Conservation (phyloP, 2,329 filamentous ascomycete genomes). For the Penicillium sp. region DNA sequence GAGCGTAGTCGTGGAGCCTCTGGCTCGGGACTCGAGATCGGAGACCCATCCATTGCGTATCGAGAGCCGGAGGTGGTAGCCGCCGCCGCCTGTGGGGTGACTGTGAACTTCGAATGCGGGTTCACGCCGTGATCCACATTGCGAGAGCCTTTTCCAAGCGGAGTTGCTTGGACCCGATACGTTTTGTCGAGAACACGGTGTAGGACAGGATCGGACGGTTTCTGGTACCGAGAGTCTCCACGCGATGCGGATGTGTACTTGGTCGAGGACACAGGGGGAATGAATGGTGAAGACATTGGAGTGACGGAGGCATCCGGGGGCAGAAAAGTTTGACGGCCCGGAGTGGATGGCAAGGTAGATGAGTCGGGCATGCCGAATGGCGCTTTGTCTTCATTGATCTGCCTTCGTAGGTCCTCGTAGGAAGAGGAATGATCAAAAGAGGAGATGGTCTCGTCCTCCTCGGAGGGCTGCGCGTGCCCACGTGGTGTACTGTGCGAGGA, state of each 20-base stretch:
- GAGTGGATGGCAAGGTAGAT: slow-evolving; percentile 33
- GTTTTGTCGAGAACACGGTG: slow-evolving; percentile 94
- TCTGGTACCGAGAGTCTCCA: slow-evolving; percentile 32
- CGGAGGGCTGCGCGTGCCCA: slow-evolving; percentile 26
- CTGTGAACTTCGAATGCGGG: slow-evolving; percentile 28
- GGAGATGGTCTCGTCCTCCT: slow-evolving; percentile 37
- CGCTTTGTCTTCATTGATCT: slow-evolving; percentile 50
- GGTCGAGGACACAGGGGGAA: slow-evolving; percentile 46
- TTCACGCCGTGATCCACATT: slow-evolving; percentile 14
- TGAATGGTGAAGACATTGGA: slow-evolving; percentile 53
- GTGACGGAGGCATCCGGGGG: slow-evolving; percentile 50
- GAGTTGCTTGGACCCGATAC: slow-evolving; percentile 88
- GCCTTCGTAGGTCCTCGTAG: slow-evolving; percentile 66
- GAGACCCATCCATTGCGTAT: slow-evolving; percentile 41
- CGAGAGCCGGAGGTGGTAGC: slow-evolving; percentile 14
- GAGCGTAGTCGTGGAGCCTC: slow-evolving; percentile 75
- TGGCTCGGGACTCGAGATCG: slow-evolving; percentile 69
- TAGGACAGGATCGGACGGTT: slow-evolving; percentile 63
- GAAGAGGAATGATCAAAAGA: slow-evolving; percentile 61
- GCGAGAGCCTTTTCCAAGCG: slow-evolving; percentile 54
- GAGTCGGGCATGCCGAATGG: slow-evolving; percentile 32
- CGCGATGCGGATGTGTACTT: slow-evolving; percentile 32
- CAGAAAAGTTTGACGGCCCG: slow-evolving; percentile 24
- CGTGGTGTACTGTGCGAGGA: slow-evolving; percentile 46
- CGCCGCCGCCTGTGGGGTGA: slow-evolving; percentile 27